These are phyloP conservation scores for Biancaea sappan DNA, from an alignment of 306 rosid species.

Conservation along the genomic window DNA sequence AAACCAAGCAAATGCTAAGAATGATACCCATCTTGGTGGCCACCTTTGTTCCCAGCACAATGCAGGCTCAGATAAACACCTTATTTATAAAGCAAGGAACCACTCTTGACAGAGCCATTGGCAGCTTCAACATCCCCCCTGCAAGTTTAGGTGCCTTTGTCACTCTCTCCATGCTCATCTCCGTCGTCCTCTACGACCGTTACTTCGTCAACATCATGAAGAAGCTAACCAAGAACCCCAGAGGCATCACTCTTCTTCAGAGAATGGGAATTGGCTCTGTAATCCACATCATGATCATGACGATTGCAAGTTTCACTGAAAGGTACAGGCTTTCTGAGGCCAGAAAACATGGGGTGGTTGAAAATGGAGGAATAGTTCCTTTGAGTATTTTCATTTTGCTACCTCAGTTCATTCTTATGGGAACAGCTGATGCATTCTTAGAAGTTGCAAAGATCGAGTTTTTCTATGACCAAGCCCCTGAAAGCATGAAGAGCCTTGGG, in stretches of 20 bases:
- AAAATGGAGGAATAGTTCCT: conserved; percentile 45
- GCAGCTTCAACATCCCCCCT: conserved; percentile 66
- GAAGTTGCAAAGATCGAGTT: conserved; percentile 70
- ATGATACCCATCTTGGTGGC: conserved; percentile 63
- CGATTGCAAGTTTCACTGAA: conserved; percentile 51
- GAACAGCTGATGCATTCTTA: conserved; percentile 59
- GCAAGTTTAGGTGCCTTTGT: conserved; percentile 57
- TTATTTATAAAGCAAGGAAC: conserved; percentile 71
- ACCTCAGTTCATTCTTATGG: conserved; percentile 67
- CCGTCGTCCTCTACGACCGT: conserved; percentile 58
- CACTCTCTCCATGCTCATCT: conserved; percentile 56
- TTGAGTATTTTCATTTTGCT: conserved; percentile 58
- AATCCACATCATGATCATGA: conserved; percentile 51
- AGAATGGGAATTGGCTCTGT: conserved; percentile 66
- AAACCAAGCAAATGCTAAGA: conserved; percentile 73
- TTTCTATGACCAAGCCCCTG: conserved; percentile 83
- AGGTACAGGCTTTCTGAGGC: conserved; percentile 56
- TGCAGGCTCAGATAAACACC: conserved; percentile 50
- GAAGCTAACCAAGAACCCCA: conserved; percentile 54
- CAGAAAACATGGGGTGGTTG: conserved; percentile 32
- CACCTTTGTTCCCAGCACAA: conserved; percentile 56
- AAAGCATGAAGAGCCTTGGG: conserved; percentile 78
- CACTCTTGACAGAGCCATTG: conserved; percentile 59
- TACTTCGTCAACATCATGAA: conserved; percentile 50
- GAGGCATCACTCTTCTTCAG: conserved; percentile 77